Percentiles rank a stretch among this genome's conserved stretches.
Conservation (phyloP, 176 grass and related monocot genomes). For the Cenchrus americanus region DNA sequence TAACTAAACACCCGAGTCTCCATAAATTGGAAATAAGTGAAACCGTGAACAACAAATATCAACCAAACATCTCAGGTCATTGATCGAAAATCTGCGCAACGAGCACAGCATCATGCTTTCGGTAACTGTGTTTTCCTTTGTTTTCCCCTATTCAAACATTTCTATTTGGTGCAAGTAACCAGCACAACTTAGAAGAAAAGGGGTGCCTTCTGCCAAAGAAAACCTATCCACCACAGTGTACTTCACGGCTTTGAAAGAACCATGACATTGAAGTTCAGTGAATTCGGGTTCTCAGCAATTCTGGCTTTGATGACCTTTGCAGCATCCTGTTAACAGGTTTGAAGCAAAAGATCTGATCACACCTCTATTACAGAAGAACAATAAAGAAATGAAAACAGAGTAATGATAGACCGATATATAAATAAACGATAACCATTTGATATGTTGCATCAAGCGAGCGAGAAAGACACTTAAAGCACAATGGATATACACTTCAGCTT, state of each 20-base stretch:
- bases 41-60: background rate
- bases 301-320: conserved; percentile 70
- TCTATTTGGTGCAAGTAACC: background rate
- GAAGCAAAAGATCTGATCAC: background rate
- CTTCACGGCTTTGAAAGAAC: conserved; percentile 53
- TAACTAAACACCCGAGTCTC: background rate
- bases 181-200: conserved; percentile 4
- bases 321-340: conserved; percentile 56
- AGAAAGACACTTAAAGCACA: conserved; percentile 10
- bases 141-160: background rate
- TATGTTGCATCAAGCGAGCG: conserved; percentile 39
- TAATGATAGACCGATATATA: background rate
- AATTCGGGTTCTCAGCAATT: conserved; percentile 62
- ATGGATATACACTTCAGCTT: background rate
- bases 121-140: background rate
- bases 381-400: background rate
- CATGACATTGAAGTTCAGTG: conserved; percentile 85
- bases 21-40: background rate
- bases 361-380: background rate
- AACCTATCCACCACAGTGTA: background rate
- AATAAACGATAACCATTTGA: conserved; percentile 29
- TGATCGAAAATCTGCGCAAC: background rate
- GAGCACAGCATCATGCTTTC: conserved; percentile 4
- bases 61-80: conserved; percentile 11
- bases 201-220: background rate